Base-by-base conservation (phyloP, 768 basidiomycete species). In the Mycena amicta region DNA sequence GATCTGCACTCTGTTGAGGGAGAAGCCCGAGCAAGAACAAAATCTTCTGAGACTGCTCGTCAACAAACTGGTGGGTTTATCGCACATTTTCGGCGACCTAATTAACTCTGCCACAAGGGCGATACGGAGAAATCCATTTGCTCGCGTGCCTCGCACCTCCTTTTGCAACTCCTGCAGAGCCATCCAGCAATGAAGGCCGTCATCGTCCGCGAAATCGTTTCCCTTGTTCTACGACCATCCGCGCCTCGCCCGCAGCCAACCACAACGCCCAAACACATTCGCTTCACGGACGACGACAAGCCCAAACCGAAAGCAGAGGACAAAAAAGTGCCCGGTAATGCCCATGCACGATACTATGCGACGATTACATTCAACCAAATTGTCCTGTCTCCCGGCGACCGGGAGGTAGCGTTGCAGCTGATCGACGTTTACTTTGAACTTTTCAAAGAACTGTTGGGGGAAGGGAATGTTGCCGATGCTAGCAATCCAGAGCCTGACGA, bases 1-100 rank as follows among this genome's bases (percentile, higher is more conserved):
- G 33, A 85, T 95, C 31, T 85, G 83, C 70, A 88, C 85, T 27
- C 84, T 98, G 4, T 84, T 99, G 12, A 83, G 85, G 29, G 90
- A 89, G 58, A 95, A 94, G 66, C 94, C 96, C 0, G 97, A 99
- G 71, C 97, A 99, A 71, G 97, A 98, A 70, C 94, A 98, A 68
- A 99, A 99, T 76, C 76, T 98, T 28, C 83, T 98, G 4, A 85
- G 90, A 27, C 77, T 98, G 4, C 86, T 98, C 6, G 93, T 94
- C 30, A 96, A 98, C 78, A 98, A 98, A 71, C 84, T 99, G 22
- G 93, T 90, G 61, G 50, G 88, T 73, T 39, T 28, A 11, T 39
- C 15, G 4, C 53, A 16, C 51, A 53, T 39, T 8, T 60, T 25
- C 31, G 8, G 45, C 52, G 43, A 11, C 16, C 26, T 46, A 20